Conservation (phyloP, 768 basidiomycete species). For the Zangia roseola region DNA sequence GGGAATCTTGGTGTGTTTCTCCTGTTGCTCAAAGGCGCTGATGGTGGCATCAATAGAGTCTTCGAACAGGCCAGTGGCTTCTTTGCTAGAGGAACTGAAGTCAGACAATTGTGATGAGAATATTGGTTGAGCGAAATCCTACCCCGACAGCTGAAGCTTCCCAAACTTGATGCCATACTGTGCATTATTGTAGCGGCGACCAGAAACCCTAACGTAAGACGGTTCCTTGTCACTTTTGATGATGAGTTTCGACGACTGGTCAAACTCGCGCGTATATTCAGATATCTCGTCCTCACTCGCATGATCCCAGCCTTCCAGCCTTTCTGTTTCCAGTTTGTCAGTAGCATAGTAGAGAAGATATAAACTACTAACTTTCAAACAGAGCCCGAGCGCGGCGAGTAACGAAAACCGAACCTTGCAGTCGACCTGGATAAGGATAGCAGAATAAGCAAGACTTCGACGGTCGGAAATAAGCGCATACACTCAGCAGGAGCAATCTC, state of each 20-base stretch:
- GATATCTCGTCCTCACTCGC: neutral
- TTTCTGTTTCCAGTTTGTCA: neutral
- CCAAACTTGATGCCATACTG: conserved; percentile 2
- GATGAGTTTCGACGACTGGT: neutral
- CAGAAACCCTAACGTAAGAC: conserved; percentile 8
- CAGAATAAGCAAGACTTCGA: neutral
- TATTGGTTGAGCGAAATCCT: neutral
- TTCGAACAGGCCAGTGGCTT: conserved; percentile 10
- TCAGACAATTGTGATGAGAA: neutral
- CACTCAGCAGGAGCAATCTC: conserved; percentile 34
- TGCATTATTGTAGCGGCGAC: neutral
- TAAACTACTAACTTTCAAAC: conserved; percentile 30
- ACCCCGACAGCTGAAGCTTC: conserved; percentile 15
- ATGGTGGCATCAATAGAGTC: conserved; percentile 11
- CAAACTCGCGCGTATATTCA: conserved; percentile 1
- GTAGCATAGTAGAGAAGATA: too few species aligned
- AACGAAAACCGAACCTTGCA: conserved; percentile 49
- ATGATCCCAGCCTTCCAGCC: conserved; percentile 4
- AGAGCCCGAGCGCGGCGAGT: conserved; percentile 37
- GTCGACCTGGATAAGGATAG: conserved; percentile 32
- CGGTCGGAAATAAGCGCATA: neutral
- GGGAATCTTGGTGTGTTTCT: neutral
- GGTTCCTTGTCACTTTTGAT: conserved; percentile 9
- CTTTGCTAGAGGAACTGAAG: neutral
- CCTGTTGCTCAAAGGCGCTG: conserved; percentile 10